Evolutionary conservation across 129 eudicot species (phyloP).

Genomic region (Ambrosia trifida): DNA sequence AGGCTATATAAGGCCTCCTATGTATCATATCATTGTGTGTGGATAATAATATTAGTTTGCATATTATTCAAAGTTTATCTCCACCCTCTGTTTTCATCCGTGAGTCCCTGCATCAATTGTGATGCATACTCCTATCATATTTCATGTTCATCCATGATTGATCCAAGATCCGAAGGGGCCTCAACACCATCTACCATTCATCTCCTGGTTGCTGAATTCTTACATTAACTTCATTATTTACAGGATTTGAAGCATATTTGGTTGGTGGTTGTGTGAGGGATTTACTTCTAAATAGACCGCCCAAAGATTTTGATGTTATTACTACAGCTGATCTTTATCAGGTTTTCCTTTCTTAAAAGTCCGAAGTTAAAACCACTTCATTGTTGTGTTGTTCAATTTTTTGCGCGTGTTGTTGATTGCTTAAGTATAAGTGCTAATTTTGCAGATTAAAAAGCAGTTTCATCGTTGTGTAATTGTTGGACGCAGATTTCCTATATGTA

Average conservation of each 20-base stretch:
- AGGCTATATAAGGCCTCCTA: no score
- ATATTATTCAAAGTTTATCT: no score
- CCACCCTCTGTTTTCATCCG: no score
- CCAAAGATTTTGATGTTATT: conserved; percentile 93
- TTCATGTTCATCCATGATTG: no score
- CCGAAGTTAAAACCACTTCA: neutral
- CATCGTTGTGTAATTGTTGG: conserved; percentile 64
- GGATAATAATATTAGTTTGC: no score
- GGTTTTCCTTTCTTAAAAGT: conserved; percentile 45
- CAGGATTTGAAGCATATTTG: conserved; percentile 88
- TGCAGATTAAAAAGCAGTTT: conserved; percentile 59
- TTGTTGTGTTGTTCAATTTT: conserved; percentile 11
- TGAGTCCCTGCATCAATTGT: no score
- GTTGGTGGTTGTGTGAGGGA: conserved; percentile 99
- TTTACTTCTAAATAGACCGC: conserved; percentile 69
- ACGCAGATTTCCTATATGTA: conserved; percentile 75
- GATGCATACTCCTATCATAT: no score
- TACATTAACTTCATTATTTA: conserved; percentile 12
- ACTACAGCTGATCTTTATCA: conserved; percentile 74
- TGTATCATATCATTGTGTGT: no score
- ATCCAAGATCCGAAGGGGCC: no score
- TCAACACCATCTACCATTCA: conserved; percentile 2
- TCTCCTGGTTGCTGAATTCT: conserved; percentile 1
- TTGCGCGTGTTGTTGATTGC: conserved; percentile 17
- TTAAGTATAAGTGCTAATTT: conserved; percentile 13